Evolutionary conservation across 805 yeast species (phyloP).

Genomic region (Nakazawaea wyomingensis): DNA sequence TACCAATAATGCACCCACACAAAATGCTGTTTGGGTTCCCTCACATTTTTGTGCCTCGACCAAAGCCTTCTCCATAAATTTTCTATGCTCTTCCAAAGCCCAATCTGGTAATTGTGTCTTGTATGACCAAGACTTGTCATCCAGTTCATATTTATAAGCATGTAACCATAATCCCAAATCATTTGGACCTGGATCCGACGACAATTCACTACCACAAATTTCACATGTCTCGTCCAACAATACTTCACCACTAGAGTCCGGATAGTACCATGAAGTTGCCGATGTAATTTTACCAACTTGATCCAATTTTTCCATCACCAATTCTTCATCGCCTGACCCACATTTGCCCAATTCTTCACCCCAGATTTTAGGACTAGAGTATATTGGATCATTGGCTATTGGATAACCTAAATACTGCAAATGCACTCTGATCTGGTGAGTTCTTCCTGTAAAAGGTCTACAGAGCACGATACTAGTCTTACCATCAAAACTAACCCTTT

Average conservation of each 20-base stretch:
- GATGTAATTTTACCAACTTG: conserved; percentile 64
- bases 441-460: conserved; percentile 85
- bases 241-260: conserved; percentile 58
- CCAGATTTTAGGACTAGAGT: conserved; percentile 77
- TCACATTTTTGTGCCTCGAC: conserved; percentile 76
- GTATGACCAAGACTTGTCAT: conserved; percentile 59
- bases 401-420: conserved; percentile 85
- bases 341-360: conserved; percentile 67
- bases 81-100: conserved; percentile 59
- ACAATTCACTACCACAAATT: conserved; percentile 63
- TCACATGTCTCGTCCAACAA: conserved; percentile 55
- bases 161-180: conserved; percentile 90
- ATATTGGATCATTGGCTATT: conserved; percentile 88
- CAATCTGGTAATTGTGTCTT: conserved; percentile 75
- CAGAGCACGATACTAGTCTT: conserved; percentile 71
- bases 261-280: conserved; percentile 66
- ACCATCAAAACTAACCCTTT: conserved; percentile 63
- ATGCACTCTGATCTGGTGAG: conserved; percentile 94
- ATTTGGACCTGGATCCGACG: conserved; percentile 83
- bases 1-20: conserved; percentile 89
- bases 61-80: conserved; percentile 72
- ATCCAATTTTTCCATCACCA: conserved; percentile 46
- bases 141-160: conserved; percentile 72
- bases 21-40: conserved; percentile 78
- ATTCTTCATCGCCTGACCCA: conserved; percentile 41